Base-by-base conservation (phyloP, 129 eudicot species). In the Saposhnikovia divaricata region DNA sequence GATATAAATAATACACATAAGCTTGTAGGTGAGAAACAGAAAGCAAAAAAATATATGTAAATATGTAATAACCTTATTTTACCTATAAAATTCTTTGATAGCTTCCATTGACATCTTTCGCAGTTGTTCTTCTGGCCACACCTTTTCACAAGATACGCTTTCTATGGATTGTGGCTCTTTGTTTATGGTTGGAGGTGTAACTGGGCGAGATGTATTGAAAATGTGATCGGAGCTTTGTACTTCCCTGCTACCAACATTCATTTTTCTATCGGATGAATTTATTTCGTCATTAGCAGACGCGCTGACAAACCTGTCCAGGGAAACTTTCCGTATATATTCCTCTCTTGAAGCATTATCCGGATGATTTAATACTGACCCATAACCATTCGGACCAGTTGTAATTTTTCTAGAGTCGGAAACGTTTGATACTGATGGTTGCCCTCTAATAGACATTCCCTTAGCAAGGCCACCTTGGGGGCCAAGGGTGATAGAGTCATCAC, bases 401-500 rank as follows among this genome's bases (percentile, higher is more conserved):
- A 63, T 77, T 85, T 93, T 91, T 78, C 90, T 83, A 28, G 88
- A 53, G 77, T 89, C 93, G 42, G 85, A 51, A 46, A 80, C 28
- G 12, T 85, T 77, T 40, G 80, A 82, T 72, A 85, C 76, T 4
- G 85, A 80, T 68, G 88, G 83, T 55, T 88, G 97, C n/a, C 97
- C 99, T 88, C 91, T 87, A 82, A 81, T 80, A 45, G 97, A 90
- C 99, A 95, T 95, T 73, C 97, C 93, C 82, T 88, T 85, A 3
- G 96, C 99, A 80, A 95, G 92, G 78, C 97, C 99, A 42, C 99
- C 97, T 85, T 95, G 99, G 75, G 99, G 97, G 82, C 96, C 97
- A 18, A 95, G 92, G 68, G 96, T 90, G 70, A 95, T 92, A 47
- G 89, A 78, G 57, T 90, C 96, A 78, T 89, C 90, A 45, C 88